A percentile compares a stretch with the other conserved stretches of the same genome.
phyloP scores from a whole-genome alignment of 73 alveolate genomes.

The Paramecium sonneborni region DNA sequence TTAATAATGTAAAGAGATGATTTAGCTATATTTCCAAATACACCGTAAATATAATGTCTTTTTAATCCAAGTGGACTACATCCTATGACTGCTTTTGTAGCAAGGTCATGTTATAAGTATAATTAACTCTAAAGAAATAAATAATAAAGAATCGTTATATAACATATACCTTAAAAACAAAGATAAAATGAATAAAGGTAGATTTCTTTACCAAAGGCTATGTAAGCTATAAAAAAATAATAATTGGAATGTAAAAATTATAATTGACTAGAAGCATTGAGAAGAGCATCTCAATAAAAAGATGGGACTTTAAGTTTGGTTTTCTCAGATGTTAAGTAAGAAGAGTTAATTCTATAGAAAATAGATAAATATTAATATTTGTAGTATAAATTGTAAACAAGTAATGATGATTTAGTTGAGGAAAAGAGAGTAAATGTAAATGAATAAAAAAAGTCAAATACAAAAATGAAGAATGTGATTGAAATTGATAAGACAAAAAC shows the following conservation, averaged over 20 bases:
- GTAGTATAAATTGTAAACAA: constrained; percentile 1
- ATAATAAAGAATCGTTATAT: constrained; percentile 6
- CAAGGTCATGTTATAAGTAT: constrained; percentile 35
- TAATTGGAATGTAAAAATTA: neutral
- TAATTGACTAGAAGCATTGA: neutral
- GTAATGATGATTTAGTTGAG: constrained; percentile 8
- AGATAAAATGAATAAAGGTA: neutral
- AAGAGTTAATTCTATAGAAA: neutral
- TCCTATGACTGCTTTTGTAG: constrained; percentile 50
- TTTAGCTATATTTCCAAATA: constrained; percentile 1
- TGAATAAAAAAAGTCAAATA: neutral
- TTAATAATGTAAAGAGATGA: constrained; percentile 40
- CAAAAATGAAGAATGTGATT: neutral
- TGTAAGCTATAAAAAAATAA: neutral
- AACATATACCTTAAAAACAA: neutral
- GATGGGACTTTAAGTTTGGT: constrained; percentile 34
- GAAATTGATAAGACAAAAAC: constrained; percentile 27
- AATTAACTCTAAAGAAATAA: neutral
- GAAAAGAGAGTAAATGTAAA: neutral
- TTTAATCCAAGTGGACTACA: neutral
- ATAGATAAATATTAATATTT: neutral
- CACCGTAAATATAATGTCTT: neutral
- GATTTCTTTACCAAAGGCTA: constrained; percentile 4
- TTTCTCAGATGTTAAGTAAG: neutral
- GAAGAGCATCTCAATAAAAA: neutral